Evolutionary conservation across 345 rosid species (phyloP).

Genomic region (Eucalyptus coolabah): DNA sequence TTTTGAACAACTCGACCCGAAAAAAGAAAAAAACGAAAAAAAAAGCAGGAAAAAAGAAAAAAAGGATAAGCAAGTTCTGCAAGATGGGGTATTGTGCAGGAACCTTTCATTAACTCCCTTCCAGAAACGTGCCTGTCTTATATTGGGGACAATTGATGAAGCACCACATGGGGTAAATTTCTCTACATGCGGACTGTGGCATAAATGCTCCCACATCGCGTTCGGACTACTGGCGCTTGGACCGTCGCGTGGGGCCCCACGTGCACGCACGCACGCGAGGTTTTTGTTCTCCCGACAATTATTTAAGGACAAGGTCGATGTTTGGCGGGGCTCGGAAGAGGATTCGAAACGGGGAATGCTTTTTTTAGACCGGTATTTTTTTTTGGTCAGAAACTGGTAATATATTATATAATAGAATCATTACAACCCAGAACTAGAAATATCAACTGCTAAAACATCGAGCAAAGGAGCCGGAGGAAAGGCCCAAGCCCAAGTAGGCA

Average conservation of each 20-base stretch:
- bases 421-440: too few relatives aligned
- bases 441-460: too few relatives aligned
- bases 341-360: background rate
- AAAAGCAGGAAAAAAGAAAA: background rate
- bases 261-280: background rate
- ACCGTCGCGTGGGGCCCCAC: background rate
- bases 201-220: background rate
- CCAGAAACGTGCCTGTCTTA: background rate
- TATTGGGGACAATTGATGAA: background rate
- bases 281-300: background rate
- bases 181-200: rapidly evolving
- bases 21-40: rapidly evolving
- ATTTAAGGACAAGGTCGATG: background rate
- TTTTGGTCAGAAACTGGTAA: too few relatives aligned
- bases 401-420: too few relatives aligned
- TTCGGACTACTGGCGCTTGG: background rate
- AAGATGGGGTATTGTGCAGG: background rate
- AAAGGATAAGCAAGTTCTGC: background rate
- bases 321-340: background rate
- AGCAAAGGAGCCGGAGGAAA: too few relatives aligned
- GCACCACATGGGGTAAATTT: background rate
- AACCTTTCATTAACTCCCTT: background rate
- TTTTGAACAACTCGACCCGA: background rate
- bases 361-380: too few relatives aligned
- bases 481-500: too few relatives aligned